Percentiles rank a stretch among this genome's conserved stretches.
Evolutionary conservation across 305 asterid genomes (phyloP).

Genomic region (Fraxinus albicans): DNA sequence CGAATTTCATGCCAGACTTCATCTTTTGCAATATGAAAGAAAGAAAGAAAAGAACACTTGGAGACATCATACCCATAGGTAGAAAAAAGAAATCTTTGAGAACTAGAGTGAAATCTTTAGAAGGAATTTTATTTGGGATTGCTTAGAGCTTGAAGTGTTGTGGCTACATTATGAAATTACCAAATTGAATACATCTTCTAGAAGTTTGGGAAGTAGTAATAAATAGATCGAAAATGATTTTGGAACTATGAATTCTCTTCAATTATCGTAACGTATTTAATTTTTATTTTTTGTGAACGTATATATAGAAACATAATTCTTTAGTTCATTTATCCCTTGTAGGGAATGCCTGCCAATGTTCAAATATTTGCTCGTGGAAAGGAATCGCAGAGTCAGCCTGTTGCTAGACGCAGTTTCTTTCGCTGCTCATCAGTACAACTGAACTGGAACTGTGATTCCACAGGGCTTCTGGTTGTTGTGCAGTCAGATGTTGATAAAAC

Average conservation of each 20-base stretch:
- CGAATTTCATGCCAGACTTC: not conserved
- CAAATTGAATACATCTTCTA: not conserved
- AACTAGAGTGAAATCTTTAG: conserved; percentile 19
- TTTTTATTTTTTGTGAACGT: not conserved
- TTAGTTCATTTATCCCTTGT: conserved; percentile 27
- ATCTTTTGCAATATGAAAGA: not conserved
- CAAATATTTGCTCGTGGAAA: conserved; percentile 74
- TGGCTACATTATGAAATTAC: not conserved
- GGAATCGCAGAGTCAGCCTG: conserved; percentile 74
- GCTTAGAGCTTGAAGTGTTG: conserved; percentile 1
- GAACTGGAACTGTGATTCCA: conserved; percentile 81
- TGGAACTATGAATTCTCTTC: not conserved
- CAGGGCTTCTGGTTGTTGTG: conserved; percentile 81
- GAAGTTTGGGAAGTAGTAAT: not conserved
- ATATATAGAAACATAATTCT: not conserved
- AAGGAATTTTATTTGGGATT: not conserved
- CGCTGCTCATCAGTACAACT: conserved; percentile 88
- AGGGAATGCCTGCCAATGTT: conserved; percentile 99
- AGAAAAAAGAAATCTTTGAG: conserved; percentile 9
- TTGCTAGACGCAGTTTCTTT: conserved; percentile 89
- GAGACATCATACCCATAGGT: not conserved
- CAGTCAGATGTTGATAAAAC: conserved; percentile 99
- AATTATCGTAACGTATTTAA: not conserved
- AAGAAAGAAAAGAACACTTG: not conserved
- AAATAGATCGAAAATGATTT: not conserved